Evolutionary conservation across 345 rosid species (phyloP), one percentile per base, ranked within the genome.

Genomic region (Citrus cavaleriei): DNA sequence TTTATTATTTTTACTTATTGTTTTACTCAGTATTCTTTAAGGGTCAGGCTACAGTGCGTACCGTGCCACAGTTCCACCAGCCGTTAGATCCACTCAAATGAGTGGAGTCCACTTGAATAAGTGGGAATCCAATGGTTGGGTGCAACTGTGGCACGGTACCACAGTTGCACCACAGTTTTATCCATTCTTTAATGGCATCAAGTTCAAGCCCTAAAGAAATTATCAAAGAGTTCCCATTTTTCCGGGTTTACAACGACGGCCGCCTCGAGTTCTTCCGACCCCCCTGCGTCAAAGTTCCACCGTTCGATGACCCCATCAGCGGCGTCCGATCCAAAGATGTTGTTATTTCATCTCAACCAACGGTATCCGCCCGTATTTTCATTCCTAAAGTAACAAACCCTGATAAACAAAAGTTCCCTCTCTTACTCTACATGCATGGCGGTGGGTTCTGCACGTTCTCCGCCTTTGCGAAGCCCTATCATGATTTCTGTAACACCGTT

Each of bases 371-470:
- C 0, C 72, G 55, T 3, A 68, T 68, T 13, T 40, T 68, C 55
- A 12, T 38, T 1, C 72, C 72, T 2, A 24, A 5, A 19, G 5
- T n/a, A 28, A 19, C 7, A 6, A 1, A 25, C 16, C 10, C 55
- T 12, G 2, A n/a, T 2, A 13, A 46, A 46, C 30, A 68, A n/a
- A 68, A 68, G 30, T 3, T 68, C 28, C 72, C 54, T n/a, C 72
- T 68, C 72, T 28, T 68, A 21, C 14, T 68, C 18, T 42, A 68
- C 72, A 13, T 12, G 70, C 90, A 87, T 37, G 87, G 88, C 34
- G 86, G 86, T n/a, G 87, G 85, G 0, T 87, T 87, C 64, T 81
- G 77, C 35, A 55, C 79, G 68, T 49, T 58, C 3, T 85, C 86
- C 30, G 82, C 88, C 51, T 85, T 77, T 73, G 64, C 86, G 10